Conservation (phyloP, 2,329 filamentous ascomycete species). For the Seiridium unicorne region DNA sequence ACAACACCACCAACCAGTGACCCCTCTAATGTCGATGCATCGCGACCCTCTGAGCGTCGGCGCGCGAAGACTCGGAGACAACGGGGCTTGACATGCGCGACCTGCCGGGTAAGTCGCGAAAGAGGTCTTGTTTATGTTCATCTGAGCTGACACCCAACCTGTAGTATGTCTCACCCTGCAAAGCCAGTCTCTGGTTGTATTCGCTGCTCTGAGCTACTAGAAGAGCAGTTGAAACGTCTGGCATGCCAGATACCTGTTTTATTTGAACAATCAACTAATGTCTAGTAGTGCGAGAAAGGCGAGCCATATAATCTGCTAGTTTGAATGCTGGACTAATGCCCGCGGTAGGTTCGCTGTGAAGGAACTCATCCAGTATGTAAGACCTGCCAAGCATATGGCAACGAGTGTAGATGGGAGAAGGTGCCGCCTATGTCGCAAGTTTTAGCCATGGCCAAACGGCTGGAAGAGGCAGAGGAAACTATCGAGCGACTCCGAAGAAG, state of each 20-base stretch:
- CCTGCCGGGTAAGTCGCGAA: neutral
- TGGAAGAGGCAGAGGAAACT: slow-evolving; percentile 22
- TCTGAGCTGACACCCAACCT: neutral
- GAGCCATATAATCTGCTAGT: neutral
- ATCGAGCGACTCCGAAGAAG: slow-evolving; percentile 14
- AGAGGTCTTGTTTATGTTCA: neutral
- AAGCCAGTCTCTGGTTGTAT: too few relatives aligned
- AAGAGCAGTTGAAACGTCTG: too few relatives aligned
- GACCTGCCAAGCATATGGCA: slow-evolving; percentile 28
- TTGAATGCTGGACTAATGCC: too few relatives aligned
- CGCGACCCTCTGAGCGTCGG: neutral
- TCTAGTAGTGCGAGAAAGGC: too few relatives aligned
- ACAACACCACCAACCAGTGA: too few relatives aligned
- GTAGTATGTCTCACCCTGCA: neutral
- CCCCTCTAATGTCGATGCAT: too few relatives aligned
- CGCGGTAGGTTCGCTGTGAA: too few relatives aligned
- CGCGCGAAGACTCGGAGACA: neutral
- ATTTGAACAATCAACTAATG: too few relatives aligned
- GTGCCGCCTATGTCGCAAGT: slow-evolving; percentile 29
- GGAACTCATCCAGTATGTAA: slow-evolving; percentile 7
- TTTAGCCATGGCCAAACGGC: slow-evolving; percentile 24
- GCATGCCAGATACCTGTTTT: too few relatives aligned
- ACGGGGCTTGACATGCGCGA: slow-evolving; percentile 2
- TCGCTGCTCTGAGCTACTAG: too few relatives aligned
- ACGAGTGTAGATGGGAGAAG: slow-evolving; percentile 30